Evolutionary conservation across 441 rosid species (phyloP).

Genomic region (Arabidopsis hybrid): DNA sequence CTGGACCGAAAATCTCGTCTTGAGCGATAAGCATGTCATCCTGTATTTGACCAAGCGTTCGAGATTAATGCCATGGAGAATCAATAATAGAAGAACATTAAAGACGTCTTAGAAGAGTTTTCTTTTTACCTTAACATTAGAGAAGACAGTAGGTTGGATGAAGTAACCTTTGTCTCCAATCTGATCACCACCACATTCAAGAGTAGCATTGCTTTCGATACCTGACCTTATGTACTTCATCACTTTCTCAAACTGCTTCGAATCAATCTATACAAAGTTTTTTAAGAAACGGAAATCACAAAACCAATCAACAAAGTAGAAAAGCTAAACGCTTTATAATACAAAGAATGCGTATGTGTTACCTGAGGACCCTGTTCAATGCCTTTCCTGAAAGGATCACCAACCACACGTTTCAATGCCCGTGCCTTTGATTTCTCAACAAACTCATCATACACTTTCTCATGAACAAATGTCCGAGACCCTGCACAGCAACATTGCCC

Average conservation of each 20-base stretch:
- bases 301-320: slow-evolving; percentile 1
- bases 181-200: slow-evolving; percentile 85
- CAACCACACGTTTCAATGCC: slow-evolving; percentile 72
- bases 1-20: slow-evolving; percentile 95
- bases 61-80: slow-evolving; percentile 7
- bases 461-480: slow-evolving; percentile 84
- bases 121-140: slow-evolving; percentile 66
- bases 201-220: slow-evolving; percentile 73
- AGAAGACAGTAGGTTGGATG: slow-evolving; percentile 90
- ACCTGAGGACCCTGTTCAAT: slow-evolving; percentile 96
- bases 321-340: neutral
- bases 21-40: slow-evolving; percentile 85
- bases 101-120: slow-evolving; percentile 5
- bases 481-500: slow-evolving; percentile 96
- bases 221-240: slow-evolving; percentile 77
- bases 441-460: slow-evolving; percentile 81
- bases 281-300: neutral
- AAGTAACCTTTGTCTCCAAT: slow-evolving; percentile 78
- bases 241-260: slow-evolving; percentile 75
- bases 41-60: slow-evolving; percentile 42
- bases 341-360: slow-evolving; percentile 17
- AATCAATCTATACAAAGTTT: slow-evolving; percentile 60
- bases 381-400: slow-evolving; percentile 87
- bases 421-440: slow-evolving; percentile 83
- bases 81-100: neutral